Evolutionary conservation across 805 yeast species (phyloP).

Genomic region (Wickerhamomyces queroliae): DNA sequence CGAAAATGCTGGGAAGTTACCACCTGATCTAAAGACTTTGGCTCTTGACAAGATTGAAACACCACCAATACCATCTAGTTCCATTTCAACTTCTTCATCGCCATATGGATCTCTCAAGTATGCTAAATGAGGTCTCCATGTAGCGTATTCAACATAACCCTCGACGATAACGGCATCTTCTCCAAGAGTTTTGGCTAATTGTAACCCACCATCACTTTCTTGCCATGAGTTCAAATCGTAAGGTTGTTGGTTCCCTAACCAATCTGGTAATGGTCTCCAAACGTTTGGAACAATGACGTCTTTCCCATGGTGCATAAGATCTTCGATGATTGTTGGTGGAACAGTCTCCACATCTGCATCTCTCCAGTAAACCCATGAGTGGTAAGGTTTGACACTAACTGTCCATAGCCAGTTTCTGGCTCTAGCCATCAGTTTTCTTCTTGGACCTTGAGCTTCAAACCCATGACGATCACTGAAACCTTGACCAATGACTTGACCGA

Average conservation of each 20-base stretch:
- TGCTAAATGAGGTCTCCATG: slow-evolving; percentile 97
- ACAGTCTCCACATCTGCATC: slow-evolving; percentile 94
- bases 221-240: slow-evolving; percentile 84
- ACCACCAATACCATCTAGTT: slow-evolving; percentile 95
- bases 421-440: slow-evolving; percentile 92
- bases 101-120: slow-evolving; percentile 94
- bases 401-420: slow-evolving; percentile 94
- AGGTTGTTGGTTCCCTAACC: slow-evolving; percentile 83
- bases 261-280: slow-evolving; percentile 86
- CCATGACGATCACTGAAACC: slow-evolving; percentile 93
- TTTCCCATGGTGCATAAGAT: slow-evolving; percentile 84
- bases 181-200: slow-evolving; percentile 67
- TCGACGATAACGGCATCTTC: slow-evolving; percentile 97
- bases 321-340: slow-evolving; percentile 83
- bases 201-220: slow-evolving; percentile 76
- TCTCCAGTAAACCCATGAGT: slow-evolving; percentile 96
- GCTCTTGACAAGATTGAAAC: slow-evolving; percentile 91
- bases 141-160: slow-evolving; percentile 94
- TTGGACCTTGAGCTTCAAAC: slow-evolving; percentile 92
- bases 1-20: slow-evolving; percentile 95
- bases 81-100: slow-evolving; percentile 89
- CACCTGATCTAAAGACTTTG: slow-evolving; percentile 80
- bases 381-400: slow-evolving; percentile 85
- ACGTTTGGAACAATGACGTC: slow-evolving; percentile 95
- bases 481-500: slow-evolving; percentile 92